Percentiles rank a stretch among this genome's conserved stretches.
Evolutionary conservation across 2,329 filamentous ascomycete species (phyloP).

Genomic region (Cladophialophora carrionii): DNA sequence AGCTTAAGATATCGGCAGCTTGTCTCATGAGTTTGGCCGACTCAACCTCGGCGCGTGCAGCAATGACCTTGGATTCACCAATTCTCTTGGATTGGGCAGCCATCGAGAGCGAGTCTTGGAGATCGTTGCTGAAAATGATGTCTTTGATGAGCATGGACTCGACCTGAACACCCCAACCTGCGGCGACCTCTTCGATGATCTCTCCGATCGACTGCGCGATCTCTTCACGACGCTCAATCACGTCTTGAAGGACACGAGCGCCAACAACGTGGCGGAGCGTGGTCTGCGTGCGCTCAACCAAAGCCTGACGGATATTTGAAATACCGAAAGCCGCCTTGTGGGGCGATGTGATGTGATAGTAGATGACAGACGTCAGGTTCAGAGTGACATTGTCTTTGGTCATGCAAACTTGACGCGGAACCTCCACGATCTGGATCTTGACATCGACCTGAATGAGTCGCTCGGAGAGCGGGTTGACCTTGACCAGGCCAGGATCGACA

Average conservation of each 20-base stretch:
- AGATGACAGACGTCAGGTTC: slow-evolving; percentile 93
- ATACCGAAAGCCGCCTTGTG: slow-evolving; percentile 98
- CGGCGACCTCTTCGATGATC: slow-evolving; percentile 94
- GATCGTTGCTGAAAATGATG: slow-evolving; percentile 92
- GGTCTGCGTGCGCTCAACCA: slow-evolving; percentile 96
- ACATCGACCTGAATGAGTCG: slow-evolving; percentile 89
- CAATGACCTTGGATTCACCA: slow-evolving; percentile 97
- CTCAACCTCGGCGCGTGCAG: slow-evolving; percentile 94
- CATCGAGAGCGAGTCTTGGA: slow-evolving; percentile 97
- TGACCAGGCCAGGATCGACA: slow-evolving; percentile 94
- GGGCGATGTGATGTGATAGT: slow-evolving; percentile 94
- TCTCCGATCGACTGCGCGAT: slow-evolving; percentile 92
- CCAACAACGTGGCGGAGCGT: slow-evolving; percentile 96
- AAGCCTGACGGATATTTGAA: slow-evolving; percentile 89
- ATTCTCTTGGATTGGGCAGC: slow-evolving; percentile 98
- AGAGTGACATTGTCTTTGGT: slow-evolving; percentile 99
- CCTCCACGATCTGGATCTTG: slow-evolving; percentile 97
- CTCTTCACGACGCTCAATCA: slow-evolving; percentile 97
- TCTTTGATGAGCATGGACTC: slow-evolving; percentile 99
- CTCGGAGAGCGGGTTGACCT: slow-evolving; percentile 95
- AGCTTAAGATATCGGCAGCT: slow-evolving; percentile 89
- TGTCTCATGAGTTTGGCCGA: slow-evolving; percentile 77
- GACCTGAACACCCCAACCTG: slow-evolving; percentile 92
- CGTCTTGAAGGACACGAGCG: slow-evolving; percentile 92
- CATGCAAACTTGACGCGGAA: slow-evolving; percentile 97